Conservation (phyloP, 768 basidiomycete species). For the Boletus rex-veris region DNA sequence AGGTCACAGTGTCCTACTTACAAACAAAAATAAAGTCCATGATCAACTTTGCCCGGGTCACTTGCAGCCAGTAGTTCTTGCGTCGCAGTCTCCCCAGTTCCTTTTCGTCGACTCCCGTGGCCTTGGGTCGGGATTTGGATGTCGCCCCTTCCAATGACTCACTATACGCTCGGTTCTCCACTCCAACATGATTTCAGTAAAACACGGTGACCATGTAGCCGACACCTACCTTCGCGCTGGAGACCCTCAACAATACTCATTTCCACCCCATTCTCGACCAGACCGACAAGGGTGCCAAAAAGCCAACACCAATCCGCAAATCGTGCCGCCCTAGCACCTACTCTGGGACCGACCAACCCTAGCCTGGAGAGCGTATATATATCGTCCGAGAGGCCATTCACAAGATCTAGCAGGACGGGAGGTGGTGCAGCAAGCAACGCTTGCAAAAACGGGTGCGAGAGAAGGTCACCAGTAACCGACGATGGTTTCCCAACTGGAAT, state of each 20-base stretch:
- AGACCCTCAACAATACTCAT: constrained; percentile 63
- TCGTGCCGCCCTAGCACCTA: constrained; percentile 66
- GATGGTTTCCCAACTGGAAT: constrained; percentile 5
- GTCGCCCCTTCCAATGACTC: constrained; percentile 73
- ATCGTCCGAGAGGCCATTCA: constrained; percentile 74
- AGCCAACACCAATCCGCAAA: constrained; percentile 90
- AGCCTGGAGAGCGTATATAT: constrained; percentile 70
- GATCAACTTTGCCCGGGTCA: constrained; percentile 64
- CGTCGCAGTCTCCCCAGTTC: constrained; percentile 64
- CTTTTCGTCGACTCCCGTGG: constrained; percentile 59
- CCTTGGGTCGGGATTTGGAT: constrained; percentile 61
- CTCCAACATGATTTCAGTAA: constrained; percentile 35
- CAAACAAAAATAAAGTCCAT: constrained; percentile 91
- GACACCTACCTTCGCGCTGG: constrained; percentile 54
- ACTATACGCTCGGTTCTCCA: constrained; percentile 66
- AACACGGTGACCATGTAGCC: neutral
- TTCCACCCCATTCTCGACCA: constrained; percentile 84
- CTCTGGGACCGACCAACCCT: constrained; percentile 61
- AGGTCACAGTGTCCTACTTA: constrained; percentile 37
- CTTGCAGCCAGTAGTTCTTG: constrained; percentile 74
- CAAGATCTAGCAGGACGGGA: constrained; percentile 75
- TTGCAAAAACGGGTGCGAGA: constrained; percentile 64
- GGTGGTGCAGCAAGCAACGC: constrained; percentile 77
- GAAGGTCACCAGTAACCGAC: constrained; percentile 18
- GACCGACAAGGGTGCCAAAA: constrained; percentile 68